phyloP scores from a whole-genome alignment of 169 alveolate species.

The Theileria sp. region DNA sequence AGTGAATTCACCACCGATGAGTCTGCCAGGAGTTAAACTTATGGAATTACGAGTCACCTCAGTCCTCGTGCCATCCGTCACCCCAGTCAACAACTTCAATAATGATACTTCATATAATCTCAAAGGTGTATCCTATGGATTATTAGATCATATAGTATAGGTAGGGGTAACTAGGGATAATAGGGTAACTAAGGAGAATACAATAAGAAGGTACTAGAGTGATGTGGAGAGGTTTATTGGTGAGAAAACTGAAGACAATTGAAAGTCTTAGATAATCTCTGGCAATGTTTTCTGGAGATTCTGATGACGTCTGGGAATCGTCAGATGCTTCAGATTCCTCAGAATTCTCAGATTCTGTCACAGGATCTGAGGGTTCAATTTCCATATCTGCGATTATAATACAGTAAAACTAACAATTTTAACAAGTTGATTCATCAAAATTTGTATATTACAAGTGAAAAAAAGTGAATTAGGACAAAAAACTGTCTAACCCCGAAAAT shows the following conservation, averaged over 20 bases:
- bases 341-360: background rate
- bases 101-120: conserved; percentile 39
- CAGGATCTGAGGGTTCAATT: too few species aligned
- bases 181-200: too few species aligned
- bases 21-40: conserved; percentile 50
- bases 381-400: background rate
- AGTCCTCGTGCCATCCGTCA: conserved; percentile 56
- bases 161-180: background rate
- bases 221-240: conserved; percentile 40
- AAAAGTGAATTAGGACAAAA: too few species aligned
- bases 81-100: conserved; percentile 40
- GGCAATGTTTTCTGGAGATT: background rate
- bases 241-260: conserved; percentile 42
- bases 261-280: conserved; percentile 43
- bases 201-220: background rate
- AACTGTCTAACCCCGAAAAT: background rate
- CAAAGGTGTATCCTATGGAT: conserved; percentile 11
- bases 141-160: too few species aligned
- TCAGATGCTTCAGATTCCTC: background rate
- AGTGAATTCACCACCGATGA: conserved; percentile 42
- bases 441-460: background rate
- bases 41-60: conserved; percentile 32
- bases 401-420: background rate
- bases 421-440: background rate
- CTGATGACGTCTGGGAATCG: too few species aligned